phyloP scores from a whole-genome alignment of 371 early-diverging fungal genomes.

The Nematocida displodere region DNA sequence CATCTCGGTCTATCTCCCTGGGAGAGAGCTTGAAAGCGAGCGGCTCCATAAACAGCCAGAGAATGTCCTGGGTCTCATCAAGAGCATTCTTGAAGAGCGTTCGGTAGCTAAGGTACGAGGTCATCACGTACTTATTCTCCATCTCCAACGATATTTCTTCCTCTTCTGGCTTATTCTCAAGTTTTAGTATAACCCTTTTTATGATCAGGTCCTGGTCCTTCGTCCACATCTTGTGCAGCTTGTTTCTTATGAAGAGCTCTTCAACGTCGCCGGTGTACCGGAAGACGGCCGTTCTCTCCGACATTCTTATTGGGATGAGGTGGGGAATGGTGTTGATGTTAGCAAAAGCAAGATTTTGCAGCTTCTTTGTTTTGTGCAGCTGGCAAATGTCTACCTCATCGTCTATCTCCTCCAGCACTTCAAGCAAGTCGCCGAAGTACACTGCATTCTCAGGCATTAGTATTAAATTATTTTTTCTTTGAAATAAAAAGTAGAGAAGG shows the following conservation, averaged over 20 bases:
- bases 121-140: slow-evolving; percentile 52
- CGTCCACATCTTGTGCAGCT: background rate
- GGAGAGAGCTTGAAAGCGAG: slow-evolving; percentile 55
- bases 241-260: background rate
- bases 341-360: slow-evolving; percentile 15
- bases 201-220: slow-evolving; percentile 17
- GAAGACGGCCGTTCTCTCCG: slow-evolving; percentile 52
- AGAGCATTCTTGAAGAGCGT: slow-evolving; percentile 25
- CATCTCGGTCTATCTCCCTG: slow-evolving; percentile 54
- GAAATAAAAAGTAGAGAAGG: slow-evolving; percentile 49
- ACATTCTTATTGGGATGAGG: slow-evolving; percentile 37
- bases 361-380: background rate
- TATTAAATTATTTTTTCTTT: slow-evolving; percentile 44
- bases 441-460: background rate
- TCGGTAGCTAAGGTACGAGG: slow-evolving; percentile 55
- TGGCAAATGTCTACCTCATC: slow-evolving; percentile 34
- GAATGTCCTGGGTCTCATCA: slow-evolving; percentile 56
- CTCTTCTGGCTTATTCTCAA: slow-evolving; percentile 55
- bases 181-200: slow-evolving; percentile 62
- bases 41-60: slow-evolving; percentile 65
- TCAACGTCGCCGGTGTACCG: slow-evolving; percentile 16
- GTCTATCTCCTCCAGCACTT: slow-evolving; percentile 23
- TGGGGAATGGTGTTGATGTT: slow-evolving; percentile 11
- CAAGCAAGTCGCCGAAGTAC: background rate
- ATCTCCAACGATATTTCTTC: slow-evolving; percentile 53